Evolutionary conservation across 179 eudicot genomes (phyloP).

Genomic region (Beta corolliflora): DNA sequence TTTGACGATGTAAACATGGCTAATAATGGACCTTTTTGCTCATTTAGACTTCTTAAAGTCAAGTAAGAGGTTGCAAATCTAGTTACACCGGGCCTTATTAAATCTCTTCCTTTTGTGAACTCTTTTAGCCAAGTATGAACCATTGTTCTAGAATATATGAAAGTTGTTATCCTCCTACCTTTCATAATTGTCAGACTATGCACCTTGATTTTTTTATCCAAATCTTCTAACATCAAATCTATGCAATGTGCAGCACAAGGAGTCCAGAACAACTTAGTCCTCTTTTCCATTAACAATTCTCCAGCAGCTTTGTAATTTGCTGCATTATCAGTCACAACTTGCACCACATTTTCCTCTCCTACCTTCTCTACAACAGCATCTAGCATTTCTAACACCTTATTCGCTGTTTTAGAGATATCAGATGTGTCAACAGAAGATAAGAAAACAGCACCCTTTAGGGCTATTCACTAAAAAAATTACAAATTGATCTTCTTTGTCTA

Average conservation of each 20-base stretch:
- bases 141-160: background rate
- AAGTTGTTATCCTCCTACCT: background rate
- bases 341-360: slow-evolving; percentile 14
- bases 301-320: background rate
- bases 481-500: too few relatives aligned
- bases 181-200: background rate
- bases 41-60: background rate
- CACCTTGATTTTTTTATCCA: background rate
- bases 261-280: too few relatives aligned
- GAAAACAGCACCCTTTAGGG: slow-evolving; percentile 18
- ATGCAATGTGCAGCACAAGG: too few relatives aligned
- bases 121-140: background rate
- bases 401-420: slow-evolving; percentile 17
- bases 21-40: too few relatives aligned
- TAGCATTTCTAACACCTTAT: slow-evolving; percentile 20
- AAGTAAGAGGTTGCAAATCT: background rate
- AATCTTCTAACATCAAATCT: too few relatives aligned
- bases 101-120: background rate
- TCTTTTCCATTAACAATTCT: background rate
- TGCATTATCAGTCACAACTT: background rate
- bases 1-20: too few relatives aligned
- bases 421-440: slow-evolving; percentile 27
- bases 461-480: slow-evolving; percentile 17
- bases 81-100: background rate
- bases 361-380: background rate